These are phyloP conservation scores for Corniculantispora saksenae DNA, from an alignment of 2,329 filamentous ascomycete genomes.

Conservation along the genomic window DNA sequence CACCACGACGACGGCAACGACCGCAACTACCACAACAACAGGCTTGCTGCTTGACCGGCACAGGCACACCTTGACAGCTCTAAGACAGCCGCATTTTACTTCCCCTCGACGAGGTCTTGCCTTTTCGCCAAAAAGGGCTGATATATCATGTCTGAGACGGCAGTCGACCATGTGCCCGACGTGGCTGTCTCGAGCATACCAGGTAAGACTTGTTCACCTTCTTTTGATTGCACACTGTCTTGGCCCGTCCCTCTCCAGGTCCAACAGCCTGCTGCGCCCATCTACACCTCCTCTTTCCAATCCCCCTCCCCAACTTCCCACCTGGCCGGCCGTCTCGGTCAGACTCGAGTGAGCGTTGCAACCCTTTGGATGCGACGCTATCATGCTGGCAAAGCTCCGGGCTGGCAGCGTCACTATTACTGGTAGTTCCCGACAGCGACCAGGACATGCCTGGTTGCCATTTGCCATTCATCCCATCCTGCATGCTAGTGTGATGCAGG, in stretches of 20 bases:
- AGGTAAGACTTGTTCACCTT: slow-evolving; percentile 4
- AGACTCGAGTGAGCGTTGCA: neutral
- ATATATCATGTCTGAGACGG: slow-evolving; percentile 3
- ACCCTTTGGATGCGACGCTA: neutral
- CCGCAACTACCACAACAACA: too few species aligned
- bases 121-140: neutral
- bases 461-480: neutral
- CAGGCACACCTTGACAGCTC: neutral
- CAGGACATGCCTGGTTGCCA: too few species aligned
- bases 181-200: neutral
- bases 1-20: too few species aligned
- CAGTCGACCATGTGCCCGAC: neutral
- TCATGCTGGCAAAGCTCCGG: neutral
- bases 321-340: neutral
- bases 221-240: neutral
- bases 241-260: neutral
- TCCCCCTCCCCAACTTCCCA: neutral
- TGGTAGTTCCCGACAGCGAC: too few species aligned
- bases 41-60: too few species aligned
- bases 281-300: neutral
- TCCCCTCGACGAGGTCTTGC: neutral
- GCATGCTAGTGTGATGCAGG: slow-evolving; percentile 9
- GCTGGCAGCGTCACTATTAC: neutral
- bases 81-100: neutral
- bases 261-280: neutral